These are phyloP conservation scores for Starmerella potacharoeniae DNA, from an alignment of 805 yeast genomes.

Conservation along the genomic window DNA sequence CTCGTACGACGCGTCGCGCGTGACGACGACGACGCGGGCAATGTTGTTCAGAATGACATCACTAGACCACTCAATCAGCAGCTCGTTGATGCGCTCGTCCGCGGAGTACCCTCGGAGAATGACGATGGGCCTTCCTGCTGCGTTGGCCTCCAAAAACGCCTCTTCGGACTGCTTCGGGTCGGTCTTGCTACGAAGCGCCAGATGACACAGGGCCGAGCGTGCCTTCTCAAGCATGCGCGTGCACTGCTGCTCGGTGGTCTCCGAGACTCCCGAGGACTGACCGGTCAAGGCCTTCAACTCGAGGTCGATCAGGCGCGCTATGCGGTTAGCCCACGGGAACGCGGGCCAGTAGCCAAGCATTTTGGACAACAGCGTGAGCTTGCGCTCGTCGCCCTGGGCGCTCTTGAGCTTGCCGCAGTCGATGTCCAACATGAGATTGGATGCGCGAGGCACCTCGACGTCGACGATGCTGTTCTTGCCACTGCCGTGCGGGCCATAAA, in stretches of 20 bases:
- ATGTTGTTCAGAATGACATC: constrained; percentile 59
- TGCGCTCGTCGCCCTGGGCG: constrained; percentile 47
- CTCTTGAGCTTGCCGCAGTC: constrained; percentile 72
- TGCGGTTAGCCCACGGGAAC: constrained; percentile 80
- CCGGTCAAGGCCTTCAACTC: constrained; percentile 86
- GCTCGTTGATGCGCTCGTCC: constrained; percentile 41
- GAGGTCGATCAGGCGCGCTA: constrained; percentile 70
- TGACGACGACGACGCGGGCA: constrained; percentile 82
- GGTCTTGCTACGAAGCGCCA: constrained; percentile 35
- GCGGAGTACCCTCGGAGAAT: constrained; percentile 17
- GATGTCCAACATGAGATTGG: constrained; percentile 50
- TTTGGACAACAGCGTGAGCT: constrained; percentile 55
- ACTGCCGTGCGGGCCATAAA: constrained; percentile 91
- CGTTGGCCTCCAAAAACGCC: constrained; percentile 17
- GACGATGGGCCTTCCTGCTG: constrained; percentile 20
- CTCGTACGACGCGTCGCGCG: constrained; percentile 67
- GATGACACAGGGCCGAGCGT: constrained; percentile 51
- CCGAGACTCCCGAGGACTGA: constrained; percentile 35
- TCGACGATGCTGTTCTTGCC: constrained; percentile 55
- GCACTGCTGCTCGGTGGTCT: constrained; percentile 26
- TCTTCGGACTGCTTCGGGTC: constrained; percentile 13
- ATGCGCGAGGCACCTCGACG: constrained; percentile 56
- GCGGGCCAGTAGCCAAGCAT: constrained; percentile 88
- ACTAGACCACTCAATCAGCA: constrained; percentile 83
- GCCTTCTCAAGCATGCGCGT: constrained; percentile 26